Conservation (phyloP, 1,284 basidiomycete species). For the Stygiomarasmius scandens region DNA sequence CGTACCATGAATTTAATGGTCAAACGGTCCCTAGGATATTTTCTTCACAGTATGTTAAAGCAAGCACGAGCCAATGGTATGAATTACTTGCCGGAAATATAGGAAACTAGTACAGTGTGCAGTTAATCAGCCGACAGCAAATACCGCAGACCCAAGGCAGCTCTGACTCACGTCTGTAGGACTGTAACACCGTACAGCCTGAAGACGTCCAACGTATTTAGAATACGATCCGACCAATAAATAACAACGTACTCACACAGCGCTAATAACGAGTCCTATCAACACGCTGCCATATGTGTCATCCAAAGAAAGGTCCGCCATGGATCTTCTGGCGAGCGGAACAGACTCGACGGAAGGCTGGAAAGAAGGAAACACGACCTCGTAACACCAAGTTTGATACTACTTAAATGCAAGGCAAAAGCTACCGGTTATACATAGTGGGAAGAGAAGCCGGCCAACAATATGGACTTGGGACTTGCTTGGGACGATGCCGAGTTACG, state of each 20-base stretch:
- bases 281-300: constrained; percentile 40
- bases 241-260: constrained; percentile 30
- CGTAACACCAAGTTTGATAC: background rate
- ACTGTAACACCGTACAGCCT: constrained; percentile 33
- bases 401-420: too few species aligned
- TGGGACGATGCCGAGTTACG: too few species aligned
- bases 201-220: background rate
- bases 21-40: constrained; percentile 35
- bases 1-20: constrained; percentile 34
- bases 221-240: background rate
- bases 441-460: too few species aligned
- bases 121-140: background rate
- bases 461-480: too few species aligned
- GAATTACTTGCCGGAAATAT: constrained; percentile 33
- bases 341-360: background rate
- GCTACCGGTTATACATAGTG: too few species aligned
- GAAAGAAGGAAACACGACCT: background rate
- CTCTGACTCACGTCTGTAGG: constrained; percentile 35
- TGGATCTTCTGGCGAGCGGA: background rate
- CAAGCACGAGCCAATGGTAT: background rate
- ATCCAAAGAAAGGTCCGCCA: constrained; percentile 12
- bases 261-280: constrained; percentile 38
- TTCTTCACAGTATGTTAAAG: constrained; percentile 21
- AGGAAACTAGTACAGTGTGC: constrained; percentile 31
- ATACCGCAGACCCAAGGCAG: background rate